Conservation (phyloP, 2,329 filamentous ascomycete genomes). For the Alternaria ethzedia region DNA sequence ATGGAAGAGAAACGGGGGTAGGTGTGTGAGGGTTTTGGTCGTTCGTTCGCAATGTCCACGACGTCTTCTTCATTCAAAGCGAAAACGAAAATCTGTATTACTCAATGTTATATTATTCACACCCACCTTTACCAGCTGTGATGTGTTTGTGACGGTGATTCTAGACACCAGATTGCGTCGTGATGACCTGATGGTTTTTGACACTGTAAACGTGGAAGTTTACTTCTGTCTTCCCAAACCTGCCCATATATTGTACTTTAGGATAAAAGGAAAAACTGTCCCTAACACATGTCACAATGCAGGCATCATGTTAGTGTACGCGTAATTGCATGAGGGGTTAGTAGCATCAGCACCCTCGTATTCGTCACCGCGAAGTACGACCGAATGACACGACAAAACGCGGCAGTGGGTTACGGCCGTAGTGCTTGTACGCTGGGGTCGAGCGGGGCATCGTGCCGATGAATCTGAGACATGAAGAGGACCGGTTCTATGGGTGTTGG, state of each 20-base stretch:
- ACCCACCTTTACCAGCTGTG: not conserved
- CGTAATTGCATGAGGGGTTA: not conserved
- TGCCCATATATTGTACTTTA: not conserved
- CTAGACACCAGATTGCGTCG: no score
- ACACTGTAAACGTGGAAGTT: not conserved
- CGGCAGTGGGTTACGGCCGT: not conserved
- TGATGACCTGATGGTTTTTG: not conserved
- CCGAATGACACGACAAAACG: not conserved
- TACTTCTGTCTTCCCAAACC: not conserved
- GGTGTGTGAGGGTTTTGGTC: not conserved
- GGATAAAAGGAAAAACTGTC: not conserved
- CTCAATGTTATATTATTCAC: not conserved
- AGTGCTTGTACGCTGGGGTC: not conserved
- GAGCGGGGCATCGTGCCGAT: not conserved
- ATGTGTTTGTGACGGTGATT: not conserved
- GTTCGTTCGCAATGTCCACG: not conserved
- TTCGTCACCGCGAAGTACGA: not conserved
- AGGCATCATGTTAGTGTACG: not conserved
- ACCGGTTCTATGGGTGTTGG: not conserved
- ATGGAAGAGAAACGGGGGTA: not conserved
- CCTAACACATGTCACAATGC: not conserved
- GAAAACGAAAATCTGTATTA: not conserved
- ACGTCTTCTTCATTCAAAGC: not conserved
- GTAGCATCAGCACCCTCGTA: not conserved
- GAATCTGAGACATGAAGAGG: not conserved